These are phyloP conservation scores for Kandelia obovata DNA, from an alignment of 345 rosid genomes.

Conservation along the genomic window DNA sequence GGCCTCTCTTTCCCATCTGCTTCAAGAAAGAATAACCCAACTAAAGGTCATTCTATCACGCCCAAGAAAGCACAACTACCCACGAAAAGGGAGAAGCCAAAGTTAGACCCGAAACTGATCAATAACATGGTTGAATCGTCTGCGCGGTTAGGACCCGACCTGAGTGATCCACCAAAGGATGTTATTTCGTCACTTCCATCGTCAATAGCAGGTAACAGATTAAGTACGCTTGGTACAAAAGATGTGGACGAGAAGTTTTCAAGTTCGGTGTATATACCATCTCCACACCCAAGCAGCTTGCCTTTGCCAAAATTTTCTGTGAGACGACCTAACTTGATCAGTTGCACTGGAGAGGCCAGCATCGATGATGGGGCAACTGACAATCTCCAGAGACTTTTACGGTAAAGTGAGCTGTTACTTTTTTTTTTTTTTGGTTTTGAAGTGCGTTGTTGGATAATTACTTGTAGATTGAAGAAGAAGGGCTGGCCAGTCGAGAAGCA, in stretches of 20 bases:
- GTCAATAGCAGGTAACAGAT: constrained; percentile 9
- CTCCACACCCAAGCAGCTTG: constrained; percentile 34
- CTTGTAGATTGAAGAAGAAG: neutral
- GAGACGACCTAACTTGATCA: constrained; percentile 19
- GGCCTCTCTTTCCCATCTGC: constrained; percentile 23
- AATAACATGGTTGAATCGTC: neutral
- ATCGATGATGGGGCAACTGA: constrained; percentile 55
- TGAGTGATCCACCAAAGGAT: constrained; percentile 43
- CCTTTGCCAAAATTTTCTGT: constrained; percentile 28
- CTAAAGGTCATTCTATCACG: constrained; percentile 35
- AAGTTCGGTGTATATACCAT: constrained; percentile 17
- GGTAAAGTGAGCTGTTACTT: constrained; percentile 21
- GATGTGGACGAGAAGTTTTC: constrained; percentile 35
- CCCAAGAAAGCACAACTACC: constrained; percentile 32
- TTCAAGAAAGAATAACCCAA: constrained; percentile 19
- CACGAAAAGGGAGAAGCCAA: constrained; percentile 7
- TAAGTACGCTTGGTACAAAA: neutral
- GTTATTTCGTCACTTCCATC: constrained; percentile 5
- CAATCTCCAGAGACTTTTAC: constrained; percentile 57
- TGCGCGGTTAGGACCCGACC: constrained; percentile 38
- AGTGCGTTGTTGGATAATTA: neutral
- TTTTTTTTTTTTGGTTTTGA: neutral
- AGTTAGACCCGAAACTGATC: neutral
- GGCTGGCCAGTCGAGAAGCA: no score
- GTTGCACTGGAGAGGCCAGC: constrained; percentile 29